A percentile compares a stretch with the other conserved stretches of the same genome.
phyloP scores from a whole-genome alignment of 805 yeast genomes.

The Myxozyma kluyveri region DNA sequence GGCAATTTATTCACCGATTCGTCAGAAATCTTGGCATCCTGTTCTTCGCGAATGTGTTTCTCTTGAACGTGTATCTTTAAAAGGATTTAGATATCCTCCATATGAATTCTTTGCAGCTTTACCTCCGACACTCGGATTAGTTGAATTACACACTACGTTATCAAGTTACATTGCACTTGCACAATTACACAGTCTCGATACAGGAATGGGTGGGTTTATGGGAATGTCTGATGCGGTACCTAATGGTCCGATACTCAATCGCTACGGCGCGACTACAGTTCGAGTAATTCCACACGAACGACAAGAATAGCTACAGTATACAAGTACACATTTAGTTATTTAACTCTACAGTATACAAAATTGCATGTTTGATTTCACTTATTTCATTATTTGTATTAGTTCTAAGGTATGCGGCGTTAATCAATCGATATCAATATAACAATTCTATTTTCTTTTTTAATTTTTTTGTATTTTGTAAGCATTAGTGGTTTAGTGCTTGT shows the following conservation, averaged over 20 bases:
- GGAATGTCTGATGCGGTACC: conserved; percentile 5
- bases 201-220: conserved; percentile 17
- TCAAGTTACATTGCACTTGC: conserved; percentile 12
- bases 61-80: conserved; percentile 17
- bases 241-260: conserved; percentile 6
- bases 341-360: background rate
- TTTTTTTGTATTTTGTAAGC: background rate
- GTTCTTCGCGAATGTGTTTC: conserved; percentile 9
- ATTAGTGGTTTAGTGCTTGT: conserved; percentile 9
- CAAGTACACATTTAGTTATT: too few species aligned
- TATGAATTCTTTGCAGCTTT: conserved; percentile 19
- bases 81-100: conserved; percentile 24
- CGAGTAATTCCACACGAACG: conserved; percentile 11
- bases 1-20: conserved; percentile 15
- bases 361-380: background rate
- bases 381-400: background rate
- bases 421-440: background rate
- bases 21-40: conserved; percentile 28
- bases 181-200: conserved; percentile 7
- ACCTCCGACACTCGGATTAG: conserved; percentile 13
- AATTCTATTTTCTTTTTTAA: background rate
- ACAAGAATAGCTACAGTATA: background rate
- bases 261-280: conserved; percentile 13
- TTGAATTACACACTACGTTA: conserved; percentile 20
- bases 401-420: background rate